Evolutionary conservation across 2,329 filamentous ascomycete species (phyloP).

Genomic region (Hortaea werneckii): DNA sequence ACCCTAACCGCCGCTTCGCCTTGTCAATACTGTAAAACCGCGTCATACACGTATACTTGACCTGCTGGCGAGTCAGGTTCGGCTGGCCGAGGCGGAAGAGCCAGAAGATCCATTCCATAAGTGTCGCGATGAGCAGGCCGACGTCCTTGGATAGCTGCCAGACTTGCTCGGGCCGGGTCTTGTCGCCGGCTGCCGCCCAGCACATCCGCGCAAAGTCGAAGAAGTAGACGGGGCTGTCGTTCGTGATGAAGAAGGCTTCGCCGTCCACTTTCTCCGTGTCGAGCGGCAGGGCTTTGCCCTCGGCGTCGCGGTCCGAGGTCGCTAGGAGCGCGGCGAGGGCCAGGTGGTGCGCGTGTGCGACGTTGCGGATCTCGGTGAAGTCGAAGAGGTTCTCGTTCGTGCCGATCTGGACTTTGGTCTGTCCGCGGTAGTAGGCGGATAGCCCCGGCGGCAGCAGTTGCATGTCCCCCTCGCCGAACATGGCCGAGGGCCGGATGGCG

Average conservation of each 20-base stretch:
- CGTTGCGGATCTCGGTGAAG: conserved; percentile 44
- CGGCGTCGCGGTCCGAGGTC: conserved; percentile 27
- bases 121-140: conserved; percentile 31
- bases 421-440: conserved; percentile 35
- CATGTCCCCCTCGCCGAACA: conserved; percentile 42
- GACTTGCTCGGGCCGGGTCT: conserved; percentile 27
- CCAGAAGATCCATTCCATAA: conserved; percentile 38
- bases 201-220: conserved; percentile 40
- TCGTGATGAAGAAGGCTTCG: conserved; percentile 43
- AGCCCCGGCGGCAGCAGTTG: conserved; percentile 37
- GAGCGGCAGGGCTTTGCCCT: conserved; percentile 28
- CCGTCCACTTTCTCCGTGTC: conserved; percentile 40
- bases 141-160: conserved; percentile 35
- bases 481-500: conserved; percentile 40
- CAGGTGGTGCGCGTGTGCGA: conserved; percentile 42
- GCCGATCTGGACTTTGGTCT: conserved; percentile 42
- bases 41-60: conserved; percentile 62
- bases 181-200: conserved; percentile 36
- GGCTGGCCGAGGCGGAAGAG: conserved; percentile 32
- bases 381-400: conserved; percentile 45
- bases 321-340: conserved; percentile 40
- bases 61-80: conserved; percentile 36
- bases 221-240: conserved; percentile 41
- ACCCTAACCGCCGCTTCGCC: conserved; percentile 60
- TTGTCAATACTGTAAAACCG: conserved; percentile 70